These are phyloP conservation scores for Tripterygium wilfordii DNA, from an alignment of 177 flowering plant species.

Conservation along the genomic window DNA sequence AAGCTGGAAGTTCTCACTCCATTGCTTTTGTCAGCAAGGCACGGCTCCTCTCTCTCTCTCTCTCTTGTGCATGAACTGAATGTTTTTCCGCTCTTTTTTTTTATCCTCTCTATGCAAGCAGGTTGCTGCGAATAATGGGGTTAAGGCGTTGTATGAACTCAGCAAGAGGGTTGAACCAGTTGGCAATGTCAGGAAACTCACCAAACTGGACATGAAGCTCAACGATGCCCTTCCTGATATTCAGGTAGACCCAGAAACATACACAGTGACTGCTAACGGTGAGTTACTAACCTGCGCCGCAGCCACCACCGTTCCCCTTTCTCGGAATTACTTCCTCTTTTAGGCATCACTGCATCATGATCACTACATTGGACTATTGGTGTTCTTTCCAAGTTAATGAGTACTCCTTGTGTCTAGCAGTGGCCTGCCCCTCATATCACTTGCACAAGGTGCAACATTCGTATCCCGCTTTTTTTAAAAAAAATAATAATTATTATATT, in stretches of 20 bases:
- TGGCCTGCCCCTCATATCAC: no score
- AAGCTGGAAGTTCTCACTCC: constrained; percentile 79
- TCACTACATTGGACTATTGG: no score
- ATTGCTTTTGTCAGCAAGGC: constrained; percentile 97
- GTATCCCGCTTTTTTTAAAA: no score
- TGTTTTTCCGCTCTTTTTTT: background rate
- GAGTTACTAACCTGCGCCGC: constrained; percentile 61
- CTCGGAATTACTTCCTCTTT: constrained; percentile 83
- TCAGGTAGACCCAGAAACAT: constrained; percentile 87
- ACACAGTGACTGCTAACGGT: constrained; percentile 72
- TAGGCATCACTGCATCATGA: constrained; percentile 18
- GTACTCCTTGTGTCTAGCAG: no score
- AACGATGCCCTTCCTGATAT: constrained; percentile 80
- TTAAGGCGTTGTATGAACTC: constrained; percentile 57
- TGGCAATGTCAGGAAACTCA: constrained; percentile 52
- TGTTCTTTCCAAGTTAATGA: no score
- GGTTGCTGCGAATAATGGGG: constrained; percentile 56
- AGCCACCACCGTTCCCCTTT: constrained; percentile 73
- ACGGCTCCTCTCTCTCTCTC: constrained; percentile 16
- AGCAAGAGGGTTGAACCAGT: constrained; percentile 84
- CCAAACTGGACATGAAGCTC: constrained; percentile 91
- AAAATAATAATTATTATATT: no score
- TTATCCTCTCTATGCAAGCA: constrained; percentile 18
- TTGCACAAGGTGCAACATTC: no score
- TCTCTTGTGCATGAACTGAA: background rate